Evolutionary conservation across 495 filamentous ascomycete genomes (phyloP).

Genomic region (Neurospora intermedia): DNA sequence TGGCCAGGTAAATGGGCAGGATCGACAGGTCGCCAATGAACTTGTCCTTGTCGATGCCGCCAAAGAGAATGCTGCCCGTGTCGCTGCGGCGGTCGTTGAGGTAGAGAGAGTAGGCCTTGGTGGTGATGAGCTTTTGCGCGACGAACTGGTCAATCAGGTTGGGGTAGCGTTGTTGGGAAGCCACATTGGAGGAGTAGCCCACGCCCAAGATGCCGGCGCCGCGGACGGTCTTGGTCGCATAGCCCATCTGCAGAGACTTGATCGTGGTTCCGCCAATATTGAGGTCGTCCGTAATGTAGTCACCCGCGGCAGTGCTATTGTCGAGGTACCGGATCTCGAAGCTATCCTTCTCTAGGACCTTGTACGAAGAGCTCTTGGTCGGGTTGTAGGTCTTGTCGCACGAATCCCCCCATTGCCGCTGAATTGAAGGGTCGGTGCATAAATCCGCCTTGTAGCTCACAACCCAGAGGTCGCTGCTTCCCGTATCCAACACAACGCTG

Average conservation of each 20-base stretch:
- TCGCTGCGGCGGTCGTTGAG: conserved; percentile 51
- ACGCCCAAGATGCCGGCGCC: conserved; percentile 79
- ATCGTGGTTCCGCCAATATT: conserved; percentile 55
- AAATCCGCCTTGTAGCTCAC: conserved; percentile 31
- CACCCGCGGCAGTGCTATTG: conserved; percentile 43
- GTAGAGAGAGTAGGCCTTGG: conserved; percentile 82
- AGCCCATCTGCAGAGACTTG: conserved; percentile 66
- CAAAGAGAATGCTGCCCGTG: conserved; percentile 77
- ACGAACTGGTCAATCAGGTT: conserved; percentile 72
- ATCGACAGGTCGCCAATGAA: conserved; percentile 63
- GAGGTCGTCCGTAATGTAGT: conserved; percentile 71
- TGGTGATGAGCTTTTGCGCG: conserved; percentile 56
- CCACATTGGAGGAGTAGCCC: conserved; percentile 71
- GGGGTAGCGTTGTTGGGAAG: conserved; percentile 51
- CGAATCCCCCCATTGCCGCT: conserved; percentile 23
- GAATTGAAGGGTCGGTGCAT: conserved; percentile 24
- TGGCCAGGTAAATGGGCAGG: conserved; percentile 51
- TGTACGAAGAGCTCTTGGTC: conserved; percentile 57
- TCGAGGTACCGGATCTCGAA: conserved; percentile 87
- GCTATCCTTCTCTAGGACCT: conserved; percentile 43
- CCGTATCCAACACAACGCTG: conserved; percentile 56
- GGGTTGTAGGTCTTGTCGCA: conserved; percentile 34
- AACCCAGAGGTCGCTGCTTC: conserved; percentile 83
- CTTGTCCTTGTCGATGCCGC: conserved; percentile 79
- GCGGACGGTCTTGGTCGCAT: conserved; percentile 59